Evolutionary conservation across 768 basidiomycete species (phyloP).

Genomic region (Atractiella rhizophila): DNA sequence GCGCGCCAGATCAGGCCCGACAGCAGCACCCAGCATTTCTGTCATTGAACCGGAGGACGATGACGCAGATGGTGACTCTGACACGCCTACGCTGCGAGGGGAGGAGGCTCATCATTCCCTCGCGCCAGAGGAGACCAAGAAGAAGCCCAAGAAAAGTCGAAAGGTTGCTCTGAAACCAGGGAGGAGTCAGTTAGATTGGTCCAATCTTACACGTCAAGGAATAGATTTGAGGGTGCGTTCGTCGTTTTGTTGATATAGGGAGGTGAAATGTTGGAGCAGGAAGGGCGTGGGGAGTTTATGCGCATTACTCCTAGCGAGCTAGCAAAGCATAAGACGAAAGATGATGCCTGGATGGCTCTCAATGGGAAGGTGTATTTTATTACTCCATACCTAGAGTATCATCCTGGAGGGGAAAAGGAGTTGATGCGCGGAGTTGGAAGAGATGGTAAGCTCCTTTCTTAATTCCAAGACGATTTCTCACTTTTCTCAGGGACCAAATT

Average conservation of each 20-base stretch:
- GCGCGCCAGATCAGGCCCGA: no score
- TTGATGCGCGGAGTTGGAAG: constrained; percentile 83
- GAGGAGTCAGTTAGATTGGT: constrained; percentile 82
- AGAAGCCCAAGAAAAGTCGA: constrained; percentile 23
- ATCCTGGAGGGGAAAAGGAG: constrained; percentile 83
- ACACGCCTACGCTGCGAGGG: no score
- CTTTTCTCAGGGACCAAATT: constrained; percentile 35
- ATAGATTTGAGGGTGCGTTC: constrained; percentile 44
- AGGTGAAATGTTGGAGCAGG: no score
- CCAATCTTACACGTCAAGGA: constrained; percentile 56
- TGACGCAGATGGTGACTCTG: no score
- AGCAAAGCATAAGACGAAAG: constrained; percentile 50
- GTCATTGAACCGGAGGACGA: no score
- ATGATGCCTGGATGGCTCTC: constrained; percentile 82
- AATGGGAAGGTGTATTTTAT: constrained; percentile 92
- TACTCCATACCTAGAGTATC: constrained; percentile 65
- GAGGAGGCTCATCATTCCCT: no score
- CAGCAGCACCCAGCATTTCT: no score
- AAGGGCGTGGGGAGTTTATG: no score
- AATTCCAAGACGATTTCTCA: not conserved
- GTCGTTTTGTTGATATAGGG: no score
- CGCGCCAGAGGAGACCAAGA: no score
- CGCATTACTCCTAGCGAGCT: constrained; percentile 53
- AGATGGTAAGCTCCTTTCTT: constrained; percentile 32
- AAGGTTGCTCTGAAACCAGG: constrained; percentile 83